Evolutionary conservation across 345 rosid genomes (phyloP).

Genomic region (Brassica incana): DNA sequence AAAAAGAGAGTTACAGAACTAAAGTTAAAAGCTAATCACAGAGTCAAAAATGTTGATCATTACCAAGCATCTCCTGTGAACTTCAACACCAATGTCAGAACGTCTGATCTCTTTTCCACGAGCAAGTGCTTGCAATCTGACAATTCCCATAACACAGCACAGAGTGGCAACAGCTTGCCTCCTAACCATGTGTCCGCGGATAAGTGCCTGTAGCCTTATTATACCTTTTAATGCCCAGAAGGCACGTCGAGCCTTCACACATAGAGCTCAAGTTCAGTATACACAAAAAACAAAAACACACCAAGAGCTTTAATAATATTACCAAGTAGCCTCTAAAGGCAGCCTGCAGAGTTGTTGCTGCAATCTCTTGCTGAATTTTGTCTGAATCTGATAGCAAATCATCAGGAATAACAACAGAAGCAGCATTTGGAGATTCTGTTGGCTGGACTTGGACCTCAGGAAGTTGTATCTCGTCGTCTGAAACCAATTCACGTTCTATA

Average conservation of each 20-base stretch:
- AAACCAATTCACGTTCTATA: slow-evolving; percentile 46
- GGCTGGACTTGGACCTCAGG: slow-evolving; percentile 43
- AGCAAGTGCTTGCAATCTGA: slow-evolving; percentile 41
- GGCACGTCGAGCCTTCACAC: slow-evolving; percentile 37
- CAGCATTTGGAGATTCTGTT: slow-evolving; percentile 38
- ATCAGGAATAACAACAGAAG: slow-evolving; percentile 10
- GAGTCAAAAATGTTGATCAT: background rate
- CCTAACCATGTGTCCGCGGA: slow-evolving; percentile 52
- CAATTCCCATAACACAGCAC: slow-evolving; percentile 39
- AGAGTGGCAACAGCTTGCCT: slow-evolving; percentile 43
- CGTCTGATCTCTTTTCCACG: slow-evolving; percentile 32
- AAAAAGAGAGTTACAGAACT: background rate
- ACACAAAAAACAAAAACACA: background rate
- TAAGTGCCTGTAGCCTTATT: slow-evolving; percentile 48
- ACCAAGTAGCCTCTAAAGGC: slow-evolving; percentile 51
- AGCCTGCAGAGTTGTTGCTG: slow-evolving; percentile 74
- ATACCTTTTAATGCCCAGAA: slow-evolving; percentile 43
- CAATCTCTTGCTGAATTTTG: slow-evolving; percentile 54
- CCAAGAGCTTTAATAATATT: slow-evolving; percentile 1
- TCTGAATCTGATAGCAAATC: slow-evolving; percentile 49
- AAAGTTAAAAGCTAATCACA: slow-evolving; percentile 10
- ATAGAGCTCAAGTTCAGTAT: background rate
- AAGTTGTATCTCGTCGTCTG: slow-evolving; percentile 41
- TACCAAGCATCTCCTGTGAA: slow-evolving; percentile 47
- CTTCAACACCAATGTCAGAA: slow-evolving; percentile 35